A percentile compares a stretch with the other conserved stretches of the same genome.
These are phyloP conservation scores for Asterionellopsis glacialis DNA, from an alignment of 108 stramenopile species.

Conservation along the genomic window DNA sequence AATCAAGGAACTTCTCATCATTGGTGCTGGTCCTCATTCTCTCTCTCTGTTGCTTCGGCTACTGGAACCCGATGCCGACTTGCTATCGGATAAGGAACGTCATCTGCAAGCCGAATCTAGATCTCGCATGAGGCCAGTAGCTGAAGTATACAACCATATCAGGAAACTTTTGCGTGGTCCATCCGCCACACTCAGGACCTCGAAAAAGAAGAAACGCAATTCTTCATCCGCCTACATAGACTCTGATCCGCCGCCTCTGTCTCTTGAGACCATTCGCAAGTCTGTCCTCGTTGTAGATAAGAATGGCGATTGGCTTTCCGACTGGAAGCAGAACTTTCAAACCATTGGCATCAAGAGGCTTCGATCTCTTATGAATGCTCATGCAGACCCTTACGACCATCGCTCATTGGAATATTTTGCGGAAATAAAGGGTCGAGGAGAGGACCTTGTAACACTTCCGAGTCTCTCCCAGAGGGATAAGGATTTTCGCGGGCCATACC, in stretches of 20 bases:
- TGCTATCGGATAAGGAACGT: slow-evolving; percentile 19
- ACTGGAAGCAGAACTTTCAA: too few species aligned
- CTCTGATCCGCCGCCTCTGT: too few species aligned
- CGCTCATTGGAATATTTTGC: slow-evolving; percentile 24
- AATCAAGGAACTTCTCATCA: slow-evolving; percentile 18
- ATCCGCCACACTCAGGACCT: too few species aligned
- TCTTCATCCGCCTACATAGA: too few species aligned
- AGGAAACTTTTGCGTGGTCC: too few species aligned
- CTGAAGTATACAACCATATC: slow-evolving; percentile 3
- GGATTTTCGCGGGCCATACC: slow-evolving; percentile 24
- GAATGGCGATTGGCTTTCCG: too few species aligned
- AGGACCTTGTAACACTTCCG: slow-evolving; percentile 14
- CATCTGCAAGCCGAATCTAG: slow-evolving; percentile 8
- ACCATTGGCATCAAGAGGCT: slow-evolving; percentile 8
- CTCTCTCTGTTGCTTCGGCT: slow-evolving; percentile 19
- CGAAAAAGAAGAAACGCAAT: too few species aligned
- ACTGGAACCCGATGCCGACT: slow-evolving; percentile 25
- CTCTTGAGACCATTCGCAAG: too few species aligned
- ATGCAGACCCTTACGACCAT: slow-evolving; percentile 28
- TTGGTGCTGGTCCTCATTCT: slow-evolving; percentile 27
- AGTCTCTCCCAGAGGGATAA: slow-evolving; percentile 11
- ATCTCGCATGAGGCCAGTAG: slow-evolving; percentile 13
- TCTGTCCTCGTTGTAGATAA: too few species aligned
- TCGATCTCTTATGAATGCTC: slow-evolving; percentile 26
- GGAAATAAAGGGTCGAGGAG: slow-evolving; percentile 10